Conservation (phyloP, 2,329 filamentous ascomycete genomes). For the Colletotrichum sp. region DNA sequence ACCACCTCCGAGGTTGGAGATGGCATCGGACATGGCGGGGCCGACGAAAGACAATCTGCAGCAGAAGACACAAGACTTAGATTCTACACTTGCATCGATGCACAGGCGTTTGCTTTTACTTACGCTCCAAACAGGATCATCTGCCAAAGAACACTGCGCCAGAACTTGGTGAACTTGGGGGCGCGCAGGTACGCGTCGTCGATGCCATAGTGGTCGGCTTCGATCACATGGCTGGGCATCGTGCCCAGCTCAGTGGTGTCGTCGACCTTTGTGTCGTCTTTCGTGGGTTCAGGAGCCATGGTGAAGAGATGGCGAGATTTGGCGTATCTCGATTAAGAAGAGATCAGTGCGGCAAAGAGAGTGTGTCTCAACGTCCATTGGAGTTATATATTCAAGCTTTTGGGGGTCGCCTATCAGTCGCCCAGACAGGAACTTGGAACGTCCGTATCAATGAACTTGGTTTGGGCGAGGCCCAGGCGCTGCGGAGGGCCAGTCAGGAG, state of each 20-base stretch:
- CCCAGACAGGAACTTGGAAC: background rate
- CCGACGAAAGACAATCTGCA: slow-evolving; percentile 8
- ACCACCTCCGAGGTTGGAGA: slow-evolving; percentile 11
- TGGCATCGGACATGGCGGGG: slow-evolving; percentile 13
- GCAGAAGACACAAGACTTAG: background rate
- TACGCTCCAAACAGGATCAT: slow-evolving; percentile 13
- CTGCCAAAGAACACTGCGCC: slow-evolving; percentile 1
- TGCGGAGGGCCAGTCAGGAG: background rate
- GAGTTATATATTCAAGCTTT: background rate
- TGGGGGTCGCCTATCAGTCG: background rate
- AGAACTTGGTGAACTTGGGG: background rate
- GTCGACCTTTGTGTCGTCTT: background rate
- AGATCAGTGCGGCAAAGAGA: background rate
- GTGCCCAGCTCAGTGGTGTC: background rate
- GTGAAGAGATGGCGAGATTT: background rate
- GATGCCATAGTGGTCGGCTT: background rate
- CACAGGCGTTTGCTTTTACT: background rate
- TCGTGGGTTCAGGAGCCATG: background rate
- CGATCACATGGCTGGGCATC: background rate
- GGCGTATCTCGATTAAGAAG: background rate
- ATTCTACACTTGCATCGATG: background rate
- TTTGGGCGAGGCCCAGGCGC: background rate
- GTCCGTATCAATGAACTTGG: background rate
- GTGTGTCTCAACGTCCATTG: background rate
- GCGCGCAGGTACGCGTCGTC: background rate